Evolutionary conservation across 441 rosid genomes (phyloP).

Genomic region (Capsella rubella): DNA sequence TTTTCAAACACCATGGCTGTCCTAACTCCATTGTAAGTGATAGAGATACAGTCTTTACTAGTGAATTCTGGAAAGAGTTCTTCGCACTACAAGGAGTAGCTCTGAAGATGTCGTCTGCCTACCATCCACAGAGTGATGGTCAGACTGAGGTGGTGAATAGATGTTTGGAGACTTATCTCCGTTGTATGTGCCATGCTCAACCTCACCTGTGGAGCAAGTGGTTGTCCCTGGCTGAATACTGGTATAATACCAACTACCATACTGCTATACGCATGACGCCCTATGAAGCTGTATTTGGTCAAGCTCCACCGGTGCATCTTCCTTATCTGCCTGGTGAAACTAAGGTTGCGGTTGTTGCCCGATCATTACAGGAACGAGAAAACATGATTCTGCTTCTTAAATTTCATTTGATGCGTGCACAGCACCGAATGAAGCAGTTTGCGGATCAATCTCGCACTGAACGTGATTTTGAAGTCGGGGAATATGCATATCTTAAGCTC

Average conservation of each 20-base stretch:
- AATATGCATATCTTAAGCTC: background rate
- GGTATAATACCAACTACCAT: background rate
- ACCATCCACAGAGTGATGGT: background rate
- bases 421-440: background rate
- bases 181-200: background rate
- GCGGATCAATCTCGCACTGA: background rate
- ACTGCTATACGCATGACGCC: fast-evolving
- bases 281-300: background rate
- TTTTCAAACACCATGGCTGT: background rate
- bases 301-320: background rate
- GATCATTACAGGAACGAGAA: fast-evolving
- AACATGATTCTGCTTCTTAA: background rate
- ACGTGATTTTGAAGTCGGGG: fast-evolving
- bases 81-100: background rate
- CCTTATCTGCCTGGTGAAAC: background rate
- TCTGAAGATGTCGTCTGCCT: background rate
- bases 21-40: background rate
- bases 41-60: background rate
- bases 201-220: background rate
- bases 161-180: background rate
- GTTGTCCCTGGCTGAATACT: background rate
- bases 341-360: background rate
- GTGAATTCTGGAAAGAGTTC: background rate
- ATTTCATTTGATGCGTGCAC: background rate
- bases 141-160: background rate